phyloP scores from a whole-genome alignment of 148 eudicot species.

The Rhododendron simsii region DNA sequence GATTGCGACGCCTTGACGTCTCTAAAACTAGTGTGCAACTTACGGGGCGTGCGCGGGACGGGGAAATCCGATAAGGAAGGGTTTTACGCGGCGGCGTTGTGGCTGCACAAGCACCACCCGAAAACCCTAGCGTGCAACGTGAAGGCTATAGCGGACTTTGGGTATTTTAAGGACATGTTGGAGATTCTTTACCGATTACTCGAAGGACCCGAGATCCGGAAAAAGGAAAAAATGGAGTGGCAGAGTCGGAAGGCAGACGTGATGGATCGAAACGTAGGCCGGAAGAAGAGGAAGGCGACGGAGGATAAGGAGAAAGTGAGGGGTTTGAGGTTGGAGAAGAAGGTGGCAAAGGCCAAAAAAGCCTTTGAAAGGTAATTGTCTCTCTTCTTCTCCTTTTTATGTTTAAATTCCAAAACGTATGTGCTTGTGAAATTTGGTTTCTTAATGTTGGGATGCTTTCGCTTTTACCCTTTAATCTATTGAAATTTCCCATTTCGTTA shows the following conservation, averaged over 20 bases:
- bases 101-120: conserved; percentile 21
- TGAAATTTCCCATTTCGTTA: no score
- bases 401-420: not conserved
- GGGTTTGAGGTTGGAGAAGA: conserved; percentile 22
- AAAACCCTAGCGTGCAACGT: conserved; percentile 15
- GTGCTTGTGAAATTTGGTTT: no score
- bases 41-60: conserved; percentile 13
- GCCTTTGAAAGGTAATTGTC: conserved; percentile 4
- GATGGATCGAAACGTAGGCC: not conserved
- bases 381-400: no score
- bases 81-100: conserved; percentile 10
- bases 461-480: no score
- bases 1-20: not conserved
- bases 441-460: no score
- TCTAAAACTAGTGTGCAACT: not conserved
- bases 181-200: conserved; percentile 16
- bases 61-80: conserved; percentile 18
- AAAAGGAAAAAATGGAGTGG: not conserved
- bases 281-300: not conserved
- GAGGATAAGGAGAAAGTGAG: conserved; percentile 7
- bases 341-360: conserved; percentile 10
- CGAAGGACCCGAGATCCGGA: conserved; percentile 6
- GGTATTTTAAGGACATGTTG: conserved; percentile 15
- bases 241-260: not conserved
- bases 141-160: not conserved